Evolutionary conservation across 2,329 filamentous ascomycete species (phyloP).

Genomic region (Biscogniauxia mediterranea): DNA sequence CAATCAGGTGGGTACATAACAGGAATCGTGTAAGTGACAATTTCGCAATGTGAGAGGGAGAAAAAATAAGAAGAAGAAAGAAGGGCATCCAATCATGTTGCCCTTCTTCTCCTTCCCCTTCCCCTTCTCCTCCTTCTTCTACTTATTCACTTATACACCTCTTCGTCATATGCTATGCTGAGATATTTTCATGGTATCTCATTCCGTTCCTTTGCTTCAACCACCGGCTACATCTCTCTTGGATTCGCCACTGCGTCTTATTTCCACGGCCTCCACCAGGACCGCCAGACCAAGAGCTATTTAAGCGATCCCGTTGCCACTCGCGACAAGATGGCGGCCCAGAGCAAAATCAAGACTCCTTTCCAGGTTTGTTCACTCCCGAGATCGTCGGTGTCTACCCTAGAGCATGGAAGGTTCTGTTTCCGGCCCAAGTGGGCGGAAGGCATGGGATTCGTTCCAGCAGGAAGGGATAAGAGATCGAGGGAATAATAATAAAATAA

Average conservation of each 20-base stretch:
- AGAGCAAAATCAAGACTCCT: constrained; percentile 33
- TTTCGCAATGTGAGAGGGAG: constrained; percentile 8
- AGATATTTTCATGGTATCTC: constrained; percentile 26
- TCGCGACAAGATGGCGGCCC: constrained; percentile 27
- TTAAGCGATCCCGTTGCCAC: constrained; percentile 4
- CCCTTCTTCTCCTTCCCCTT: constrained; percentile 3
- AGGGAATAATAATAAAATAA: too few species aligned
- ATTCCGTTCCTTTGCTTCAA: constrained; percentile 24
- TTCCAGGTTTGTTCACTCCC: constrained; percentile 33
- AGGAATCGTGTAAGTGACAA: constrained; percentile 27
- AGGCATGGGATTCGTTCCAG: not conserved
- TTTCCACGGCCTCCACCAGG: constrained; percentile 22
- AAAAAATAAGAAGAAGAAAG: constrained; percentile 13
- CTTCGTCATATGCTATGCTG: constrained; percentile 22
- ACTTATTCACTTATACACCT: not conserved
- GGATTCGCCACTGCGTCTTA: constrained; percentile 26
- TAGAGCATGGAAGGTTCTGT: not conserved
- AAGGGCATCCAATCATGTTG: constrained; percentile 5
- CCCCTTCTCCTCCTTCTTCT: constrained; percentile 2
- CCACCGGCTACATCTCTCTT: constrained; percentile 22
- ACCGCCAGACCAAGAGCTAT: constrained; percentile 18
- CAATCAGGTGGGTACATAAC: constrained; percentile 20
- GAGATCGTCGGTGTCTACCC: not conserved
- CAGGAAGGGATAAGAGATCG: not conserved
- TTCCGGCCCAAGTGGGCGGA: not conserved